A percentile compares a stretch with the other conserved stretches of the same genome.
Conservation (phyloP, 441 rosid species). For the Erodium texanum region DNA sequence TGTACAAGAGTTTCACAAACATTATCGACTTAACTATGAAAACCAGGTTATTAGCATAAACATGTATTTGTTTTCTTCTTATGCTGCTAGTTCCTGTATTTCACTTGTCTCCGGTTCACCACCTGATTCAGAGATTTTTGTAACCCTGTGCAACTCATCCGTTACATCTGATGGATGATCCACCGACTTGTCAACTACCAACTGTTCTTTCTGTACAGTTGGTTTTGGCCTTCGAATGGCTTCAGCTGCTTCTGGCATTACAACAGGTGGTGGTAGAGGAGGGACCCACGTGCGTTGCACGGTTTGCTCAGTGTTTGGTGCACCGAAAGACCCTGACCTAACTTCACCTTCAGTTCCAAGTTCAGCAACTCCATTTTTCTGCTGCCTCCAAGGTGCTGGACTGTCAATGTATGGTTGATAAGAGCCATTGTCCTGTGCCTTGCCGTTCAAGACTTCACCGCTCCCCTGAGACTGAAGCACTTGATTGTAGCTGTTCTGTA, state of each 20-base stretch:
- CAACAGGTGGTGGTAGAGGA: constrained; percentile 88
- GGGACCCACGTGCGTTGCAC: constrained; percentile 73
- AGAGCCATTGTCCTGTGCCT: constrained; percentile 34
- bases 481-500: constrained; percentile 35
- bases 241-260: constrained; percentile 83
- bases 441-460: constrained; percentile 30
- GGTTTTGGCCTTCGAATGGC: constrained; percentile 77
- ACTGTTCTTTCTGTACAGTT: constrained; percentile 43
- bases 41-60: too few species aligned
- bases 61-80: too few species aligned
- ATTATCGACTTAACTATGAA: too few species aligned
- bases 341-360: constrained; percentile 43
- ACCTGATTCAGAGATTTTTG: constrained; percentile 61
- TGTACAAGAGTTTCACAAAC: too few species aligned
- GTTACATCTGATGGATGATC: constrained; percentile 28
- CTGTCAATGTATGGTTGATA: constrained; percentile 33
- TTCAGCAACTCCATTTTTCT: constrained; percentile 54
- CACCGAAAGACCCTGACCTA: constrained; percentile 28
- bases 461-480: constrained; percentile 27
- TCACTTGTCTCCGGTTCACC: constrained; percentile 32
- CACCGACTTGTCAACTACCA: constrained; percentile 31
- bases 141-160: constrained; percentile 61
- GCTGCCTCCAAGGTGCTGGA: constrained; percentile 65
- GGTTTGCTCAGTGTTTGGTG: constrained; percentile 35
- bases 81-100: constrained; percentile 43